Evolutionary conservation across 768 basidiomycete species (phyloP).

Genomic region (Phanerochaete sordida): DNA sequence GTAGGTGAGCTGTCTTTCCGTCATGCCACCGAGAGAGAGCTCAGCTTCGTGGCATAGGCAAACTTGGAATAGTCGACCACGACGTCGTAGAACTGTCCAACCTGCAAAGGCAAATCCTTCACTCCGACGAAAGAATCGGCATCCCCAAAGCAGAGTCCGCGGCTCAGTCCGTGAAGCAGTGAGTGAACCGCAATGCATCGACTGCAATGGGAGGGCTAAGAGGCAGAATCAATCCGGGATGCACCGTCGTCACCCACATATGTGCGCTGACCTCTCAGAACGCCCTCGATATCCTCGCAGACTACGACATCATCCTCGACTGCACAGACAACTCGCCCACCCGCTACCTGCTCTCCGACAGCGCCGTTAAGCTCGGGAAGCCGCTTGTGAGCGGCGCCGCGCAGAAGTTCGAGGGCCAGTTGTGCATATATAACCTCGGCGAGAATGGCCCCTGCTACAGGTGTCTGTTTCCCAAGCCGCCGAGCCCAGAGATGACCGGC

Average conservation of each 20-base stretch:
- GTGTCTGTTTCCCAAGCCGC: slow-evolving; percentile 85
- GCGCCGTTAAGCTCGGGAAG: slow-evolving; percentile 67
- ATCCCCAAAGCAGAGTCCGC: slow-evolving; percentile 83
- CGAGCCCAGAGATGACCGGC: slow-evolving; percentile 58
- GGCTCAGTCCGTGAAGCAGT: slow-evolving; percentile 65
- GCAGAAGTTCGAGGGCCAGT: slow-evolving; percentile 78
- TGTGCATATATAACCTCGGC: slow-evolving; percentile 71
- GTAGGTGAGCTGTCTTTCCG: slow-evolving; percentile 56
- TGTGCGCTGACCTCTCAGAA: slow-evolving; percentile 57
- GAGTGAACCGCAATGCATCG: slow-evolving; percentile 5
- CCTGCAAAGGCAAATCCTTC: slow-evolving; percentile 90
- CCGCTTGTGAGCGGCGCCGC: slow-evolving; percentile 94
- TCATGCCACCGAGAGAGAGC: not conserved
- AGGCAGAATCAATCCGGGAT: slow-evolving; percentile 67
- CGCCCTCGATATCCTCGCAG: slow-evolving; percentile 53
- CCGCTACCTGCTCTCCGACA: slow-evolving; percentile 90
- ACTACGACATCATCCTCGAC: slow-evolving; percentile 81
- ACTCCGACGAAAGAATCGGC: slow-evolving; percentile 68
- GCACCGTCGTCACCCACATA: slow-evolving; percentile 54
- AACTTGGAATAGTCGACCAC: slow-evolving; percentile 84
- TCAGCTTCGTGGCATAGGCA: slow-evolving; percentile 43
- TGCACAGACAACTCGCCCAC: slow-evolving; percentile 94
- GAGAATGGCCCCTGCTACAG: slow-evolving; percentile 85
- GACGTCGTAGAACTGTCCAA: slow-evolving; percentile 88
- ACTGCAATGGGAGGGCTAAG: not conserved